Base-by-base conservation (phyloP, 345 rosid species). In the Psidium guajava region DNA sequence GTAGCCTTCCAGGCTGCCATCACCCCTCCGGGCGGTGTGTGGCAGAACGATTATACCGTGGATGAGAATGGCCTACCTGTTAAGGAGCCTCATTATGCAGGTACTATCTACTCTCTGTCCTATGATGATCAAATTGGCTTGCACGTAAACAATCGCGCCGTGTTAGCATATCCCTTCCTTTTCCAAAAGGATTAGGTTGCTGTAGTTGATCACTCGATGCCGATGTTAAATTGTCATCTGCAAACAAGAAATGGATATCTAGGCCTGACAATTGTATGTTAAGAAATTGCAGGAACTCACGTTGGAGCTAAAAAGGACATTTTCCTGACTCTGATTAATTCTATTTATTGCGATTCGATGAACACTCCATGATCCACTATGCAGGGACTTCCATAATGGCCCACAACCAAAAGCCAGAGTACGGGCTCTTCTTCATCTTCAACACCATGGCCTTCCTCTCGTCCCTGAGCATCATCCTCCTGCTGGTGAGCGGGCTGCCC, bases 1-100 rank as follows among this genome's bases (percentile, higher is more conserved):
- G 88, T 89, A 84, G 86, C 90, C 52, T 89, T 81, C 77, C 90
- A 89, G 83, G 87, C 90, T 22, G 90, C 82, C 73, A 64, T 89
- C 42, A 85, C 87, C n/a, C 90, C 89, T 14, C 86, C 90, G 5
- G 87, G 89, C 18, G 90, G 90, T 14, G 83, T 84, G 32, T 84
- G 85, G 87, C 87, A 86, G 85, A 84, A 83, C 6, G 87, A 86
- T 59, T 69, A 73, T 28, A 64, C 53, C 0, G 69, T 6, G 2
- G 87, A 86, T 1, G 77, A 83, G 21, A 86, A 69, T 47, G 85
- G 87, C 8, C 14, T 54, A 18, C 73, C 82, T 0, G 87, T 73
- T 42, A n/a, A 40, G 55, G 18, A 59, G 2, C 83, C 86, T 21
- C 80, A 69, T 69, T 36, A 18, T 69, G 80, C 80, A 69, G 80